These are phyloP conservation scores for Ustilago xerochloae DNA, from an alignment of 1,284 basidiomycete species.

Conservation along the genomic window DNA sequence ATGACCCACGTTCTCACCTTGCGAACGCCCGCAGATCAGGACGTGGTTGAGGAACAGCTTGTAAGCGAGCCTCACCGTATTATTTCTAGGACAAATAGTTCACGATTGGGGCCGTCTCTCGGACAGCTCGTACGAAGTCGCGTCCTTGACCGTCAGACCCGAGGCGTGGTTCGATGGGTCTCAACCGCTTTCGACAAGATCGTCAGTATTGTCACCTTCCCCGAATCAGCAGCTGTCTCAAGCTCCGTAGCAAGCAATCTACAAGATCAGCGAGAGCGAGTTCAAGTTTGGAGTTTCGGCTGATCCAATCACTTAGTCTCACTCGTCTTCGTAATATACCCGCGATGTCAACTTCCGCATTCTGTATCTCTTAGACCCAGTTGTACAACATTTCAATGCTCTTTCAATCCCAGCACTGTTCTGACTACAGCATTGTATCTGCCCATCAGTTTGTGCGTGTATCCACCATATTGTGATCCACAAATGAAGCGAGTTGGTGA, in stretches of 20 bases:
- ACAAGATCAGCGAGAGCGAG: conserved; percentile 20
- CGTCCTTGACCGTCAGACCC: conserved; percentile 13
- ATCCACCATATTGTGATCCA: not conserved
- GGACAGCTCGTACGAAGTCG: conserved; percentile 22
- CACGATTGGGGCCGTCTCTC: conserved; percentile 9
- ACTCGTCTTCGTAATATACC: not conserved
- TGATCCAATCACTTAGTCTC: not conserved
- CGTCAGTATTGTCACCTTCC: conserved; percentile 34
- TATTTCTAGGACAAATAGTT: not conserved
- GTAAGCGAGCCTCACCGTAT: too few relatives aligned
- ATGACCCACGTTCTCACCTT: conserved; percentile 43
- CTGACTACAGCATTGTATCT: too few relatives aligned
- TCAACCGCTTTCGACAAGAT: conserved; percentile 52
- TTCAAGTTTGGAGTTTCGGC: conserved; percentile 56
- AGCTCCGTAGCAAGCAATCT: not conserved
- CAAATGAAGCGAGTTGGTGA: not conserved
- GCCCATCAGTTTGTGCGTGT: too few relatives aligned
- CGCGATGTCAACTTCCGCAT: not conserved
- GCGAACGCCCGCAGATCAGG: conserved; percentile 7
- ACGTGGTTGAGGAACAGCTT: not conserved
- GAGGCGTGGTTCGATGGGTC: conserved; percentile 37
- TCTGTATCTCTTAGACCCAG: too few relatives aligned
- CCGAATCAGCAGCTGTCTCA: not conserved
- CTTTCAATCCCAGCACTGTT: too few relatives aligned
- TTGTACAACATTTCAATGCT: too few relatives aligned